These are phyloP conservation scores for Cylindrotheca closterium DNA, from an alignment of 108 stramenopile genomes.

Conservation along the genomic window DNA sequence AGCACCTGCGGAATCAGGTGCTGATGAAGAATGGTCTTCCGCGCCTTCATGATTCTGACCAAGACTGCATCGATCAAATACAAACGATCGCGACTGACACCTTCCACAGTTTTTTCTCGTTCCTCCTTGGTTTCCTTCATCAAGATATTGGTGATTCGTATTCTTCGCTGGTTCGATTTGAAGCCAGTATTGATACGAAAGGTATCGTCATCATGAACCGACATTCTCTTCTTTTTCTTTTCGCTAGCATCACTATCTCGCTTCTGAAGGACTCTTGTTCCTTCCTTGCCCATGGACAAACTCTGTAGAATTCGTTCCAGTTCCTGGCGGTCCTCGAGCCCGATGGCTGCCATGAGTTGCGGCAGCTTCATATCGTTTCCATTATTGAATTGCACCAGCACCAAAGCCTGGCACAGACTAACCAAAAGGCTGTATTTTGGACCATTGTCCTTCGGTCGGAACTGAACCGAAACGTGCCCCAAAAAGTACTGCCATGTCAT, in stretches of 20 bases:
- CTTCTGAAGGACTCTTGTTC: slow-evolving; percentile 77
- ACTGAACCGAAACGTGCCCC: slow-evolving; percentile 77
- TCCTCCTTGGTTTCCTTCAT: slow-evolving; percentile 94
- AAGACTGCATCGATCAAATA: slow-evolving; percentile 96
- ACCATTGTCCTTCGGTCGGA: slow-evolving; percentile 23
- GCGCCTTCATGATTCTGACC: slow-evolving; percentile 98
- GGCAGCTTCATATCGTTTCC: slow-evolving; percentile 53
- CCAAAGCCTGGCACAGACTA: slow-evolving; percentile 91
- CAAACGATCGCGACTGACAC: slow-evolving; percentile 89
- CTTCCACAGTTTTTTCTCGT: slow-evolving; percentile 87
- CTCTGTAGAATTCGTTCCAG: slow-evolving; percentile 84
- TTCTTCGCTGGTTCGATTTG: slow-evolving; percentile 81
- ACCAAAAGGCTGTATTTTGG: slow-evolving; percentile 78
- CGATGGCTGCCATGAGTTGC: slow-evolving; percentile 76
- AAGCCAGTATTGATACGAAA: slow-evolving; percentile 86
- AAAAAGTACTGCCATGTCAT: slow-evolving; percentile 95
- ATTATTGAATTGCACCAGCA: slow-evolving; percentile 88
- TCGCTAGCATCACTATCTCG: slow-evolving; percentile 41
- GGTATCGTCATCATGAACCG: slow-evolving; percentile 72
- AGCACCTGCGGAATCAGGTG: slow-evolving; percentile 89
- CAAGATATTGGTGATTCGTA: slow-evolving; percentile 94
- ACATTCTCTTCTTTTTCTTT: slow-evolving; percentile 53
- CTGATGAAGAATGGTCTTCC: slow-evolving; percentile 91
- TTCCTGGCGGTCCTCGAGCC: slow-evolving; percentile 87
- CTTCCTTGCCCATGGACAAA: slow-evolving; percentile 84